These are phyloP conservation scores for Sporothrix schenckii DNA, from an alignment of 2,329 filamentous ascomycete genomes.

Conservation along the genomic window DNA sequence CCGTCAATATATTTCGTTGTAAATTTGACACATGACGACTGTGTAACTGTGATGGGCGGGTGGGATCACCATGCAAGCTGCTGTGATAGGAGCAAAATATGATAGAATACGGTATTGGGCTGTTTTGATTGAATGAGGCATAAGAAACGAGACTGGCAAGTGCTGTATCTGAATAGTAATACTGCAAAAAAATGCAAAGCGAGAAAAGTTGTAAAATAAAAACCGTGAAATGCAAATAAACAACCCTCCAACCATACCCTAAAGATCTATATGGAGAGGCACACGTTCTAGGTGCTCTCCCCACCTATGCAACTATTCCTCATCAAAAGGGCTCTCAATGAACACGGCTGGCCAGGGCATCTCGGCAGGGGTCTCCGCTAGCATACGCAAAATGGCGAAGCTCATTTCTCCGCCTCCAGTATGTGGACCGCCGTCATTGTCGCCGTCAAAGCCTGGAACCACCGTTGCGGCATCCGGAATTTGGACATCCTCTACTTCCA, in stretches of 20 bases:
- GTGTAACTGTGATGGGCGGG: background rate
- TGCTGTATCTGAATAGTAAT: background rate
- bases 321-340: background rate
- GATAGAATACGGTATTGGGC: background rate
- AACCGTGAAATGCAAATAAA: background rate
- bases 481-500: background rate
- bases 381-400: background rate
- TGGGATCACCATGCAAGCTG: background rate
- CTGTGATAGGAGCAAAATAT: conserved; percentile 16
- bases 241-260: background rate
- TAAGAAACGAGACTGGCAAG: background rate
- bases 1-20: background rate
- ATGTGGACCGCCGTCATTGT: background rate
- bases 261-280: background rate
- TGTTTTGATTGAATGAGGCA: background rate
- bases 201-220: background rate
- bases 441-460: background rate
- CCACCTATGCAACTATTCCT: too few relatives aligned
- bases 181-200: background rate
- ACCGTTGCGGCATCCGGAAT: background rate
- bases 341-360: background rate
- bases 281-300: too few relatives aligned
- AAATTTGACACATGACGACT: background rate
- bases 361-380: background rate
- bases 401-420: background rate